A percentile compares a stretch with the other conserved stretches of the same genome.
Conservation (phyloP, 1,284 basidiomycete species). For the Melampsora americana region DNA sequence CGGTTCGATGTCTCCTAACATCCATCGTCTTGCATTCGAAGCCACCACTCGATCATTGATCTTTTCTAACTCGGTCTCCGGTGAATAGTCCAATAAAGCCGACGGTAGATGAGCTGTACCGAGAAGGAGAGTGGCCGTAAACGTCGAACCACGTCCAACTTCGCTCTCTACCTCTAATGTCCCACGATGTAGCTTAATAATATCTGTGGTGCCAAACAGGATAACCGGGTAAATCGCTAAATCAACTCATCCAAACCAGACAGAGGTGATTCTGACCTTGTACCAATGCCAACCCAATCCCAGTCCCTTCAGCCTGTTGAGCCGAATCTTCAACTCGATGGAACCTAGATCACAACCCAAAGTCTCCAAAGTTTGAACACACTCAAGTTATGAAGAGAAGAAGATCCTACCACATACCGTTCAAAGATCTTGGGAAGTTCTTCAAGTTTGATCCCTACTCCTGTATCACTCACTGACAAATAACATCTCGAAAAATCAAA, state of each 20-base stretch:
- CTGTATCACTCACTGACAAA: conserved; percentile 34
- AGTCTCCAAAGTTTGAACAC: not conserved
- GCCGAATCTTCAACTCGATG: conserved; percentile 27
- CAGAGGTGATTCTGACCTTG: conserved; percentile 22
- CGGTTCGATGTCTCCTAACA: conserved; percentile 22
- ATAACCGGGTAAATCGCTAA: not conserved
- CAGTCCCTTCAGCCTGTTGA: conserved; percentile 26
- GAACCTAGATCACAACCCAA: conserved; percentile 15
- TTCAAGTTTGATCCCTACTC: conserved; percentile 29
- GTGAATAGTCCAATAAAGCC: conserved; percentile 28
- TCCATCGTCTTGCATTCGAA: conserved; percentile 31
- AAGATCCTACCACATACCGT: conserved; percentile 10
- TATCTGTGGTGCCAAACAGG: conserved; percentile 14
- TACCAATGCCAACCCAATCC: conserved; percentile 38
- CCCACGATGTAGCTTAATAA: conserved; percentile 32
- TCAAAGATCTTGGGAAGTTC: conserved; percentile 41
- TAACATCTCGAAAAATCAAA: conserved; percentile 33
- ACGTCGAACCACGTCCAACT: conserved; percentile 34
- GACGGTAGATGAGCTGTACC: conserved; percentile 31
- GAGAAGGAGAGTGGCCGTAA: conserved; percentile 19
- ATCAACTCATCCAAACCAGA: not conserved
- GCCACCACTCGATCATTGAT: conserved; percentile 33
- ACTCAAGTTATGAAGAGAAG: not conserved
- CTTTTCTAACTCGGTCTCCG: conserved; percentile 31
- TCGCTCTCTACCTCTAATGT: conserved; percentile 29